A percentile compares a stretch with the other conserved stretches of the same genome.
These are phyloP conservation scores for Glaciozyma martinii DNA, from an alignment of 768 basidiomycete species.

Conservation along the genomic window DNA sequence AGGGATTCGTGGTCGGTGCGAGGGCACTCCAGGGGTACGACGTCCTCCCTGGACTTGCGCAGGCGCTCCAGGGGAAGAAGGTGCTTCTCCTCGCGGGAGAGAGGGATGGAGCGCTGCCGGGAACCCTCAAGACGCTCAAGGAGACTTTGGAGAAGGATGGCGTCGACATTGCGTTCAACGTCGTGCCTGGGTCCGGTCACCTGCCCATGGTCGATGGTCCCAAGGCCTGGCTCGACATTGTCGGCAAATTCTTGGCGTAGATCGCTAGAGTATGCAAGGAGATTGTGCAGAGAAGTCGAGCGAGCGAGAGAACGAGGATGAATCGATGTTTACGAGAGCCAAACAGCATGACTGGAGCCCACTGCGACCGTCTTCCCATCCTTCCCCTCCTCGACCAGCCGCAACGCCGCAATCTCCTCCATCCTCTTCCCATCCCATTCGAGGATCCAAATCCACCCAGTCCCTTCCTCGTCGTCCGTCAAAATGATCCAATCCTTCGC, in stretches of 20 bases:
- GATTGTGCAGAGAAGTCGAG: not conserved
- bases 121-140: slow-evolving; percentile 31
- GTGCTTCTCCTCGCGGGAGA: slow-evolving; percentile 38
- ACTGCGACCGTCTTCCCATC: slow-evolving; percentile 15
- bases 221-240: slow-evolving; percentile 23
- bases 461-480: slow-evolving; percentile 32
- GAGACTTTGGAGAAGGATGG: slow-evolving; percentile 33
- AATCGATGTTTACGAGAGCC: slow-evolving; percentile 5
- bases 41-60: slow-evolving; percentile 31
- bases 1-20: slow-evolving; percentile 37
- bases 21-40: slow-evolving; percentile 39
- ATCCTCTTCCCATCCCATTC: slow-evolving; percentile 31
- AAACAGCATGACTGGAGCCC: slow-evolving; percentile 30
- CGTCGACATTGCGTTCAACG: slow-evolving; percentile 30
- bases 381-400: slow-evolving; percentile 11
- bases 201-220: slow-evolving; percentile 38
- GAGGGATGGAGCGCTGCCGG: slow-evolving; percentile 38
- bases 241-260: slow-evolving; percentile 21
- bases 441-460: slow-evolving; percentile 31
- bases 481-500: slow-evolving; percentile 32
- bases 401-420: slow-evolving; percentile 25
- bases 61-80: slow-evolving; percentile 32
- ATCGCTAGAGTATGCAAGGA: not conserved
- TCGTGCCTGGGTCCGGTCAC: slow-evolving; percentile 35
- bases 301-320: not conserved